Conservation (phyloP, 768 basidiomycete species). For the Trametes punicea region DNA sequence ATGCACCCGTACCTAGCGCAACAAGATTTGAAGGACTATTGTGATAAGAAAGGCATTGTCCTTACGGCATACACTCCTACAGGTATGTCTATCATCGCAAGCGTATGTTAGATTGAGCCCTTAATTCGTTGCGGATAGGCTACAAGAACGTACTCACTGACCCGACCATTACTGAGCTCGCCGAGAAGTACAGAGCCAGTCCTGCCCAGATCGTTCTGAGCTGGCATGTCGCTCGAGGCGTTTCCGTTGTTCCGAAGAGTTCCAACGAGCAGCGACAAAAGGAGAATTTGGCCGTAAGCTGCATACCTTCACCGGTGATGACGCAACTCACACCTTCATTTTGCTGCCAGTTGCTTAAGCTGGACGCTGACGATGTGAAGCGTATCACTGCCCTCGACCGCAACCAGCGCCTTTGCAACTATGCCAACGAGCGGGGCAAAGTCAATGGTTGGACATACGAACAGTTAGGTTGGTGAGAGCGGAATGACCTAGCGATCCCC, state of each 20-base stretch:
- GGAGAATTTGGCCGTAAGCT: slow-evolving; percentile 45
- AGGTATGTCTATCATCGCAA: slow-evolving; percentile 26
- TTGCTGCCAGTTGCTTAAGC: slow-evolving; percentile 29
- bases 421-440: slow-evolving; percentile 28
- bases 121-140: slow-evolving; percentile 27
- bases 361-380: slow-evolving; percentile 34
- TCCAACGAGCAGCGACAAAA: slow-evolving; percentile 44
- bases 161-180: slow-evolving; percentile 42
- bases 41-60: slow-evolving; percentile 46
- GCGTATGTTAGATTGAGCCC: not conserved
- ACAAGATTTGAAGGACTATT: slow-evolving; percentile 44
- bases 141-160: slow-evolving; percentile 44
- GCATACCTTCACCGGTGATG: not conserved
- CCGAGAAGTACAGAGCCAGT: slow-evolving; percentile 44
- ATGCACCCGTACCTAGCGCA: slow-evolving; percentile 53
- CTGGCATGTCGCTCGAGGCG: slow-evolving; percentile 49
- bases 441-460: slow-evolving; percentile 38
- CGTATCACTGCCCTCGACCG: slow-evolving; percentile 33
- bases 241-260: slow-evolving; percentile 47
- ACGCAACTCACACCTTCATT: not conserved
- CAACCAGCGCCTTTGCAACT: slow-evolving; percentile 33
- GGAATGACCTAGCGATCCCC: not conserved
- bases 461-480: slow-evolving; percentile 41
- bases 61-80: slow-evolving; percentile 50
- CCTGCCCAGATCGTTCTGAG: slow-evolving; percentile 48